Evolutionary conservation across 257 asterid species (phyloP).

Genomic region (Striga asiatica): DNA sequence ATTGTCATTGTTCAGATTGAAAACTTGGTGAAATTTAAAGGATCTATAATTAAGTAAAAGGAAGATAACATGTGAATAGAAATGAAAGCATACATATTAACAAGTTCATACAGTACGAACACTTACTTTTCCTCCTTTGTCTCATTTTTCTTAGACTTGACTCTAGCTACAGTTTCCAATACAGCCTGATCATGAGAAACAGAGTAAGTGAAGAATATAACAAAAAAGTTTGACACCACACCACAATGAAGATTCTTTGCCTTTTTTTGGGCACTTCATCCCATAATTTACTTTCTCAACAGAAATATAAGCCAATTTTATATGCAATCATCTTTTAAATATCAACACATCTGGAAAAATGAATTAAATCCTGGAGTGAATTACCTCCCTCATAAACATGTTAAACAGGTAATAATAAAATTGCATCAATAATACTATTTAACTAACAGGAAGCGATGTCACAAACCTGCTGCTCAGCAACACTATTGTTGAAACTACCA

Average conservation of each 20-base stretch:
- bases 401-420: neutral
- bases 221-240: neutral
- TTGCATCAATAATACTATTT: slow-evolving; percentile 4
- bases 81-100: neutral
- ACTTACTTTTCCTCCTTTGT: slow-evolving; percentile 69
- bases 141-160: slow-evolving; percentile 72
- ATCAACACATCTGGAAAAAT: neutral
- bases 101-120: neutral
- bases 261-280: slow-evolving; percentile 3
- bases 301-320: neutral
- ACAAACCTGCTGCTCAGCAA: slow-evolving; percentile 77
- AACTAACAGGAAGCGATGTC: slow-evolving; percentile 6
- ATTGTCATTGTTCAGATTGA: slow-evolving; percentile 89
- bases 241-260: neutral
- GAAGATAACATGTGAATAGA: neutral
- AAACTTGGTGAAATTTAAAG: slow-evolving; percentile 74
- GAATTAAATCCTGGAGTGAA: neutral
- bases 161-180: slow-evolving; percentile 80
- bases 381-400: neutral
- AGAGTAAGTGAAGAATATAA: neutral
- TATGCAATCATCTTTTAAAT: too few relatives aligned
- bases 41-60: slow-evolving; percentile 37
- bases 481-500: slow-evolving; percentile 83
- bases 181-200: slow-evolving; percentile 48
- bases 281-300: neutral